Base-by-base conservation (phyloP, 768 basidiomycete species). In the Boletus reticuloceps region DNA sequence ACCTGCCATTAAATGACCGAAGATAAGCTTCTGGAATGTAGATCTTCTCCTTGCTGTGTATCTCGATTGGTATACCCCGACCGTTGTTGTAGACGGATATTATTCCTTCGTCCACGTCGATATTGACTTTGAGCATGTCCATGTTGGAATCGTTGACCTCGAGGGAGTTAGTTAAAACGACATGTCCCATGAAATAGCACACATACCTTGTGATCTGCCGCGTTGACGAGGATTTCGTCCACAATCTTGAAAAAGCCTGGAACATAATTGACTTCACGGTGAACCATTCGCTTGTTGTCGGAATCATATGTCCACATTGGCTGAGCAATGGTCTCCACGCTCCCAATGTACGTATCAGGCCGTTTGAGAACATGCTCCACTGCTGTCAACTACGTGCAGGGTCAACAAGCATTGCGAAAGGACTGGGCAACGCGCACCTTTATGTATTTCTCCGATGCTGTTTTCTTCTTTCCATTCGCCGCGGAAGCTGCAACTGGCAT, bases 221-320 rank as follows among this genome's bases (percentile, higher is more conserved):
- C 97, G 72, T 99, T 99, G 64, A 99, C 97, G 4, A 99, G 78
- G 65, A 99, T 99, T 75, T 99, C 97, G 66, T 99, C 97, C 14
- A 99, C 88, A 65, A 99, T 99, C 80, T 99, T 99, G 83, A 95
- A 94, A 72, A 99, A 96, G 50, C 95, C 97, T 0, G 97, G 97
- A 3, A 98, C 95, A 67, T 88, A 99, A 64, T 84, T 91, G 59
- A 88, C 89, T 46, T 86, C 94, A 65, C 88, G 81, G 64, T 84
- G 73, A 1, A 84, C 84, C 87, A 99, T 94, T 29, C 86, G 86
- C 65, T 93, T 94, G 38, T 76, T 83, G 36, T 86, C 86, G 1
- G 82, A 77, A 69, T 98, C 94, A 68, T 86, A 96, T 3, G 93
- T 92, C 97, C 97, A 99, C 85, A 98, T 94, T 27, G 74, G 63